Evolutionary conservation across 495 filamentous ascomycete species (phyloP).

Genomic region (Penicillium psychrofluorescens): DNA sequence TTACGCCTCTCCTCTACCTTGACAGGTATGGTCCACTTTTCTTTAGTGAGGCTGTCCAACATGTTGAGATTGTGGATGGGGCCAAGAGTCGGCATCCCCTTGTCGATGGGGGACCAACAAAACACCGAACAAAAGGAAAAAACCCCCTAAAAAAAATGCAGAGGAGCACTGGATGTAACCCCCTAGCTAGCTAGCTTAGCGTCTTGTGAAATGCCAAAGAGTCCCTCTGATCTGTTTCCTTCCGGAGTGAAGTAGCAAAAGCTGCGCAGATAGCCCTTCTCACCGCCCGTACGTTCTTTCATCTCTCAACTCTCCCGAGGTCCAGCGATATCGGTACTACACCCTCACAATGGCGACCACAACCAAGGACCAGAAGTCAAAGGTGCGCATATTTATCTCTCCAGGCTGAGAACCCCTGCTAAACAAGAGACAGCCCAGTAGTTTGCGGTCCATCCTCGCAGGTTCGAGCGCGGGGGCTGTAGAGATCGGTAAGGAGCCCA

Average conservation of each 20-base stretch:
- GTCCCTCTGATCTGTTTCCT: slow-evolving; percentile 12
- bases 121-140: slow-evolving; percentile 9
- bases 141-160: slow-evolving; percentile 11
- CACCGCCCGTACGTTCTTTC: too few relatives aligned
- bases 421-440: slow-evolving; percentile 55
- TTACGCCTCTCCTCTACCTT: not conserved
- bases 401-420: slow-evolving; percentile 1
- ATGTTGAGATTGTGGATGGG: too few relatives aligned
- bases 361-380: slow-evolving; percentile 34
- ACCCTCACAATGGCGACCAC: slow-evolving; percentile 29
- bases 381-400: slow-evolving; percentile 23
- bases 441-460: slow-evolving; percentile 78
- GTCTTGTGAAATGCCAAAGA: slow-evolving; percentile 26
- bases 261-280: slow-evolving; percentile 1
- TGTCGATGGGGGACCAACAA: slow-evolving; percentile 4
- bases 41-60: too few relatives aligned
- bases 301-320: slow-evolving; percentile 3
- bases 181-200: slow-evolving; percentile 8
- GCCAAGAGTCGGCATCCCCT: not conserved
- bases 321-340: slow-evolving; percentile 3
- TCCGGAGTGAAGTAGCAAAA: slow-evolving; percentile 1
- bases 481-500: slow-evolving; percentile 65
- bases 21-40: not conserved
- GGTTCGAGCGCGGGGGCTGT: slow-evolving; percentile 87
- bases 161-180: slow-evolving; percentile 26